Conservation (phyloP, 2,329 filamentous ascomycete species). For the Sclerotinia spermophila region DNA sequence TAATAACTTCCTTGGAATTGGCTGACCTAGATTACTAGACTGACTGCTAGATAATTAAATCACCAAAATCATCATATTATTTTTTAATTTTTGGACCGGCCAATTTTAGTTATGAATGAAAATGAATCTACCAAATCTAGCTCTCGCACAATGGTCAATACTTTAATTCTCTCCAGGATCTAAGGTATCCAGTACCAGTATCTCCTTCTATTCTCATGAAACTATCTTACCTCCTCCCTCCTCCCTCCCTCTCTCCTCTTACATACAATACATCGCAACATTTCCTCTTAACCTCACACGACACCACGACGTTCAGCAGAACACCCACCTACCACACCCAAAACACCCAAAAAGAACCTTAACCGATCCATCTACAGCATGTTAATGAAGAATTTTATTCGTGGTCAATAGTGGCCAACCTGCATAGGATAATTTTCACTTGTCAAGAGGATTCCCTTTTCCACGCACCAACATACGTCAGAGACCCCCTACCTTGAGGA, state of each 20-base stretch:
- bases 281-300: background rate
- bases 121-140: background rate
- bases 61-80: slow-evolving; percentile 4
- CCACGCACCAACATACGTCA: background rate
- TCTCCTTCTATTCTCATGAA: background rate
- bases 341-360: background rate
- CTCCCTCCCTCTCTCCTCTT: background rate
- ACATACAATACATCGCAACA: background rate
- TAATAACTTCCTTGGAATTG: slow-evolving; percentile 7
- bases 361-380: background rate
- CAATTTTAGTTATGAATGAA: background rate
- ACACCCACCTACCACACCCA: background rate
- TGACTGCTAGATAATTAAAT: background rate
- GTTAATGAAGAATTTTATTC: background rate
- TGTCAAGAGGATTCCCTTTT: slow-evolving; percentile 3
- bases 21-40: background rate
- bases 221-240: background rate
- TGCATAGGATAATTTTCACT: background rate
- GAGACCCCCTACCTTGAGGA: background rate
- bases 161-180: slow-evolving; percentile 1
- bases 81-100: background rate
- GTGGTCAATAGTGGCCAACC: background rate
- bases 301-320: background rate
- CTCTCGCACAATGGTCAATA: background rate
- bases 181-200: slow-evolving; percentile 5